Evolutionary conservation across 2,329 filamentous ascomycete genomes (phyloP).

Genomic region (Penicillium italicum): DNA sequence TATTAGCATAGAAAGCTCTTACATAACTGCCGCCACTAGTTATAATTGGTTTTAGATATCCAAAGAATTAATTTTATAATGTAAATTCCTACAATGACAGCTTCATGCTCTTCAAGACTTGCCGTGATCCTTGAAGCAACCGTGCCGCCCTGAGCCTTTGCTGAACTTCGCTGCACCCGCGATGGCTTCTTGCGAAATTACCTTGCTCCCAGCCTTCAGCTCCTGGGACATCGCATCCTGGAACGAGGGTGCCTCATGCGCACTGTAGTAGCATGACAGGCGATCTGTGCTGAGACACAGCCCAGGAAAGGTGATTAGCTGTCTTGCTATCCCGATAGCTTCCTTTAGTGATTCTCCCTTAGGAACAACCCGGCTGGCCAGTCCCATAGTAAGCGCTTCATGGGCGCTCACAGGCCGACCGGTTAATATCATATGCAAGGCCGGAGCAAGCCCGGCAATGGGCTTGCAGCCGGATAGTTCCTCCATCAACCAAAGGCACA

Average conservation of each 20-base stretch:
- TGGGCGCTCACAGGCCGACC: conserved; percentile 48
- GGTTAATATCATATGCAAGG: conserved; percentile 57
- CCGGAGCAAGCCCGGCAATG: conserved; percentile 52
- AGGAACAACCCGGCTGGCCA: conserved; percentile 53
- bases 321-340: conserved; percentile 47
- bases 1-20: background rate
- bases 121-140: conserved; percentile 16
- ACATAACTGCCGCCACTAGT: background rate
- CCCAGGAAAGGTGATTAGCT: conserved; percentile 51
- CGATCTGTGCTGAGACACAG: conserved; percentile 53
- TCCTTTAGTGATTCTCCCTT: conserved; percentile 51
- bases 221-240: conserved; percentile 43
- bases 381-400: conserved; percentile 52
- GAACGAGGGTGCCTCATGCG: conserved; percentile 48
- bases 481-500: conserved; percentile 52
- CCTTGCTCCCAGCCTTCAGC: conserved; percentile 15
- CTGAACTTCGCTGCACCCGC: conserved; percentile 19
- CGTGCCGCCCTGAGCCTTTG: conserved; percentile 16
- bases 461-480: conserved; percentile 52
- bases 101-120: conserved; percentile 12
- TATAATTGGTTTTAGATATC: background rate
- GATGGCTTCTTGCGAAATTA: conserved; percentile 18
- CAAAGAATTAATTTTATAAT: conserved; percentile 11
- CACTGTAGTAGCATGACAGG: conserved; percentile 48
- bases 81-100: background rate